These are phyloP conservation scores for Fallopia convolvulus DNA, from an alignment of 148 eudicot genomes.

Conservation along the genomic window DNA sequence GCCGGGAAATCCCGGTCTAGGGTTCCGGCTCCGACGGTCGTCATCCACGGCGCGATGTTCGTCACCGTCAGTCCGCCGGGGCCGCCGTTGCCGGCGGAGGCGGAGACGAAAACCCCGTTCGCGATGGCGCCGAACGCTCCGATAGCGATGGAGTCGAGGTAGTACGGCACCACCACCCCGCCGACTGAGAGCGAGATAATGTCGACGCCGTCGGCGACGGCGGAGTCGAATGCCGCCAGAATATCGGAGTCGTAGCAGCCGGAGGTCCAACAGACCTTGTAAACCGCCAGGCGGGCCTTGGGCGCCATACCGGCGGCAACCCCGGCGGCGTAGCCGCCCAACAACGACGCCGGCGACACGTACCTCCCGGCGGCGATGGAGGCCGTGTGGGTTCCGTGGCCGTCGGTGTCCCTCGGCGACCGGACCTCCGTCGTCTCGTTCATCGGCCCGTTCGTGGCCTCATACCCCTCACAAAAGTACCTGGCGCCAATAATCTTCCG, in stretches of 20 bases:
- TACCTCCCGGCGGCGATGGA: slow-evolving; percentile 93
- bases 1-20: slow-evolving; percentile 90
- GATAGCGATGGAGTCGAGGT: slow-evolving; percentile 83
- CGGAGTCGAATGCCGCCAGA: slow-evolving; percentile 78
- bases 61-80: slow-evolving; percentile 82
- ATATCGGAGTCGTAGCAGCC: slow-evolving; percentile 94
- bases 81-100: slow-evolving; percentile 91
- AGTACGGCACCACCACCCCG: slow-evolving; percentile 83
- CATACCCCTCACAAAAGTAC: slow-evolving; percentile 54
- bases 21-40: slow-evolving; percentile 83
- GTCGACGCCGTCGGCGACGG: slow-evolving; percentile 81
- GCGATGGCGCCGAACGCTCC: slow-evolving; percentile 65
- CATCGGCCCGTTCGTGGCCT: slow-evolving; percentile 72
- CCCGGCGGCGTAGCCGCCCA: slow-evolving; percentile 82
- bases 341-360: slow-evolving; percentile 68
- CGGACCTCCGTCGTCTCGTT: slow-evolving; percentile 47
- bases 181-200: slow-evolving; percentile 78
- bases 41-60: slow-evolving; percentile 87
- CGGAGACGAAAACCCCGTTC: slow-evolving; percentile 71
- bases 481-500: slow-evolving; percentile 76
- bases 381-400: slow-evolving; percentile 97
- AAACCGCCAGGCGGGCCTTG: slow-evolving; percentile 71
- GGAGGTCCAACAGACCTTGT: slow-evolving; percentile 92
- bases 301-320: slow-evolving; percentile 97
- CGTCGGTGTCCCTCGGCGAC: slow-evolving; percentile 78